phyloP scores from a whole-genome alignment of 1,139 yeast genomes.

The Chernovozyma aurita region DNA sequence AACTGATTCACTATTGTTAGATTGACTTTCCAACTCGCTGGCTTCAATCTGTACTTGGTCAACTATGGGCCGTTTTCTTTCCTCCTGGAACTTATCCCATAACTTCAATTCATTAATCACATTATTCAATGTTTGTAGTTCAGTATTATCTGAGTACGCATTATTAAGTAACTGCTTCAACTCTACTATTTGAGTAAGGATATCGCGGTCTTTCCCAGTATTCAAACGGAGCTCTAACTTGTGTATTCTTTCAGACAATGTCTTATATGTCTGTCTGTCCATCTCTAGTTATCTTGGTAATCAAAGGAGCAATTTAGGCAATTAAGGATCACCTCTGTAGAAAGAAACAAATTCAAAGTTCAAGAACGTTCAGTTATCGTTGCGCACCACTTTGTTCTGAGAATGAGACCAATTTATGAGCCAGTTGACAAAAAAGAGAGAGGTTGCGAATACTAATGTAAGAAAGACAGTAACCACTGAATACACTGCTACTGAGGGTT shows the following conservation, averaged over 20 bases:
- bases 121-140: constrained; percentile 17
- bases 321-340: too few species aligned
- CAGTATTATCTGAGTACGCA: constrained; percentile 18
- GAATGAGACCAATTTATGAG: too few species aligned
- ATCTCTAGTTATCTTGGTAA: neutral
- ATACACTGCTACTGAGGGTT: too few species aligned
- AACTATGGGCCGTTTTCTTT: too few species aligned
- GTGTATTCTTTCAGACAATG: constrained; percentile 3
- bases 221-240: constrained; percentile 1
- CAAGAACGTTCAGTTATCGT: too few species aligned
- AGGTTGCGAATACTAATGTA: too few species aligned
- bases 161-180: constrained; percentile 8
- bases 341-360: too few species aligned
- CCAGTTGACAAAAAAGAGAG: too few species aligned
- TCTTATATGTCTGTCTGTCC: constrained; percentile 1
- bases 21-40: neutral
- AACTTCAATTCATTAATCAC: constrained; percentile 16
- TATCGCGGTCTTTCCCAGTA: neutral
- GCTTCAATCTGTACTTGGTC: neutral
- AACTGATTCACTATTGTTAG: neutral
- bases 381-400: too few species aligned
- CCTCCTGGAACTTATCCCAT: constrained; percentile 12
- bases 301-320: too few species aligned
- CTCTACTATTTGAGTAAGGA: constrained; percentile 1
- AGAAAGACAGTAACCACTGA: too few species aligned